Evolutionary conservation across 225 moss, liverwort and hornwort species (phyloP), one percentile per base, ranked within the genome.

Genomic region (Thuidium tamariscinum): DNA sequence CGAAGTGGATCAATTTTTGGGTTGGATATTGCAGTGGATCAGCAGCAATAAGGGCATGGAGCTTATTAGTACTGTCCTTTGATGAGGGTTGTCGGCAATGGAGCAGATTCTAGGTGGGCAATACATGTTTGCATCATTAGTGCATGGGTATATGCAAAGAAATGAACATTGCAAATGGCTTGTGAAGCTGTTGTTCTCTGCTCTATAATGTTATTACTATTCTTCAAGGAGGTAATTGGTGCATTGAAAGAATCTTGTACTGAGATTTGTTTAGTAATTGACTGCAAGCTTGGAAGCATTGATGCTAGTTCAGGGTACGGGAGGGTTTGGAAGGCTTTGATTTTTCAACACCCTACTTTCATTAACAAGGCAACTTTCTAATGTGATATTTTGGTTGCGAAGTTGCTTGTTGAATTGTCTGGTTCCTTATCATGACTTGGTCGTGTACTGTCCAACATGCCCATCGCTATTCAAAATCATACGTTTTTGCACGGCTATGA

Each of bases 81-180:
- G 82, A 82, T 81, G 85, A 82, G 74, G 67, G 72, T 87, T 86
- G 84, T 90, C 78, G 78, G 78, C 63, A 59, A 56, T 78, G 46
- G 77, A 87, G 84, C 86, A 57, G 87, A 79, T 82, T 29, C 46
- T 84, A 81, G 86, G 63, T 59, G 62, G 74, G 55, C 21, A 26
- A 22, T 15, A 56, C 83, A 44, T 48, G 11, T n/a, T 81, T 55
- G 60, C 73, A 48, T 73, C n/a, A n/a, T 23, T 59, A 72, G 46
- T 73, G 60, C 46, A 55, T 52, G 27, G 18, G 5, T 18, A 39
- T 11, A 34, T 29, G 64, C 81, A 36, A n/a, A 51, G 51, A 49
- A 26, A 65, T 52, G 18, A 19, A 67, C 48, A 48, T 80, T 25
- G 80, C 29, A 46, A 80, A 48, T 64, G 80, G 2, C 64, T 36